phyloP scores from a whole-genome alignment of 2,329 filamentous ascomycete genomes.

The Hypoxylon sp. region DNA sequence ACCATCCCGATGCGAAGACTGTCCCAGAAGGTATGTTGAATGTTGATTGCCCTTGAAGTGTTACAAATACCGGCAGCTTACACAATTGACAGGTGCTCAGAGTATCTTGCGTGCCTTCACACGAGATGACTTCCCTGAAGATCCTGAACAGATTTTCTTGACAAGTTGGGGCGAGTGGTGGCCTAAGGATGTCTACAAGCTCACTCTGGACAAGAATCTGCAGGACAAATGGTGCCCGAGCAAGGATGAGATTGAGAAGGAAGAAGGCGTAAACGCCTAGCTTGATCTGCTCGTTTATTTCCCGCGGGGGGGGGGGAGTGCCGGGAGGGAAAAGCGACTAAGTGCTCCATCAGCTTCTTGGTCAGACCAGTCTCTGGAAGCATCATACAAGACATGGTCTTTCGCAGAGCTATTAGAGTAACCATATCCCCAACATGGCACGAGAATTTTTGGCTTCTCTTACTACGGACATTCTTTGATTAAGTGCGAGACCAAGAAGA shows the following conservation, averaged over 20 bases:
- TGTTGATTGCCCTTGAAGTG: neutral
- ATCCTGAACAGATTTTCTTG: conserved; percentile 66
- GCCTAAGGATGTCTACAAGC: conserved; percentile 59
- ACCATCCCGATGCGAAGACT: conserved; percentile 62
- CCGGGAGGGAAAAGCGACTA: neutral
- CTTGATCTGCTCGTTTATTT: too few species aligned
- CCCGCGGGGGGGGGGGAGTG: too few species aligned
- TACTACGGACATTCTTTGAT: neutral
- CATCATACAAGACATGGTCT: neutral
- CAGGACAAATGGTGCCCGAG: conserved; percentile 66
- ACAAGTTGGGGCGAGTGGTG: conserved; percentile 71
- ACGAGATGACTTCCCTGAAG: conserved; percentile 62
- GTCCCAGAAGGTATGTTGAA: conserved; percentile 59
- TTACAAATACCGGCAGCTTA: neutral
- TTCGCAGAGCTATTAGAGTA: neutral
- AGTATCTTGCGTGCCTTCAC: conserved; percentile 62
- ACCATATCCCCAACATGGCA: too few species aligned
- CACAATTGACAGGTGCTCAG: conserved; percentile 56
- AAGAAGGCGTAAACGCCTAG: conserved; percentile 51
- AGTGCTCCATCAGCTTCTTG: neutral
- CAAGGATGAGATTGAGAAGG: conserved; percentile 63
- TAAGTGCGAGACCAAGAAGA: too few species aligned
- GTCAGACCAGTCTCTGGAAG: neutral
- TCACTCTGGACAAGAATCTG: conserved; percentile 59
- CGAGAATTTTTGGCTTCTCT: neutral